Percentiles rank a stretch among this genome's conserved stretches.
Evolutionary conservation across 345 rosid genomes (phyloP).

Genomic region (Euphorbia pulcherrima): DNA sequence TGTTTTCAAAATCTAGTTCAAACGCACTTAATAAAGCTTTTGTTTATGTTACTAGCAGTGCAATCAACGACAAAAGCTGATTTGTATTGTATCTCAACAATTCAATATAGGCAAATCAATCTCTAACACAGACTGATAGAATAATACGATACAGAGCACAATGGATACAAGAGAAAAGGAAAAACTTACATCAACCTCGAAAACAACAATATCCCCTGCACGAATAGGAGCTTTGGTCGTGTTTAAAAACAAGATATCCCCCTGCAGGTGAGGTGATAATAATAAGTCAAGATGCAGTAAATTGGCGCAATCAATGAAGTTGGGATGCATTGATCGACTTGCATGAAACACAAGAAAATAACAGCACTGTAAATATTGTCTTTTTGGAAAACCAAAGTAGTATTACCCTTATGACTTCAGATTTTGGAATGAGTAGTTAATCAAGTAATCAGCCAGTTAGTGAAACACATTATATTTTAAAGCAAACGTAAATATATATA

Average conservation of each 20-base stretch:
- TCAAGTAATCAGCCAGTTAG: background rate
- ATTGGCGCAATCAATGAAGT: conserved; percentile 1
- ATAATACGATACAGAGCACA: background rate
- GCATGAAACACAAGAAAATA: too few species aligned
- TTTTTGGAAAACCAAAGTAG: too few species aligned
- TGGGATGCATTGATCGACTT: background rate
- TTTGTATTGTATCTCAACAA: background rate
- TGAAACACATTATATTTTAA: too few species aligned
- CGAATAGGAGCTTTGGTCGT: conserved; percentile 88
- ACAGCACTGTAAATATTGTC: background rate
- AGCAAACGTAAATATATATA: too few species aligned
- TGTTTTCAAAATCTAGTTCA: too few species aligned
- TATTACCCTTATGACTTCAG: background rate
- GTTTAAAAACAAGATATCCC: conserved; percentile 91
- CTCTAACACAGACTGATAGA: background rate
- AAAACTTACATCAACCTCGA: conserved; percentile 71
- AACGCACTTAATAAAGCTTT: too few species aligned
- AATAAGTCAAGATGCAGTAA: too few species aligned
- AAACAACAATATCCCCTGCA: conserved; percentile 95
- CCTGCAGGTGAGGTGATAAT: conserved; percentile 41
- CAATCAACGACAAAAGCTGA: background rate
- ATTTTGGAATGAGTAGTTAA: too few species aligned
- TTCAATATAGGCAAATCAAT: background rate
- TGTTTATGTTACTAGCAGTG: background rate
- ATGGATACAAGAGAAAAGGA: background rate